Base-by-base conservation (phyloP, 139 green algal species). In the Volvox africanus region DNA sequence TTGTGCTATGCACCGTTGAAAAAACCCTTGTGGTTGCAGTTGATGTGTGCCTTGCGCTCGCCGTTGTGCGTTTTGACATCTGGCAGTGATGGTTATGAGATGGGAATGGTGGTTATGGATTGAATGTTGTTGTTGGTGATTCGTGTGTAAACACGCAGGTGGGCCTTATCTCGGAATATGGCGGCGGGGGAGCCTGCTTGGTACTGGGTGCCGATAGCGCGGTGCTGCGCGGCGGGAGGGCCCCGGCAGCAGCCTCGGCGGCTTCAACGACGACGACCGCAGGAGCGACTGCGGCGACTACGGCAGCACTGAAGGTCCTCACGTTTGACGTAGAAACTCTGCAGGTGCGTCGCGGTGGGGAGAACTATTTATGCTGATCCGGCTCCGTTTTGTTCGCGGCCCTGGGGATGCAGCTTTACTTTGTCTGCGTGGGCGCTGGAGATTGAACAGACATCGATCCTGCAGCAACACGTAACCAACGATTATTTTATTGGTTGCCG, bases 151-250 rank as follows among this genome's bases (percentile, higher is more conserved):
- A 78, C 96, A 9, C 26, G 78, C 6, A 81, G 75, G 75, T 81
- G 32, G 75, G 32, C 5, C 75, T 81, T 50, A 81, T 55, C 32
- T 55, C 75, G 3, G 75, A 81, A 30, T 81, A 81, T 35, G 30
- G 61, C 50, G 61, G 81, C 32, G 61, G 61, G 1, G 61, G 61
- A 2, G 30, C 36, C n/a, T 77, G 81, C 17, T 61, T 98, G 79
- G 92, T 98, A 84, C 93, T 98, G 62, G 95, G 93, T 5, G 94
- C 96, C 1, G 87, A 94, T 90, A 93, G 79, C 22, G 96, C 92
- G 22, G 80, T 86, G 33, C 90, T 98, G 92, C 77, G 75, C 21
- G 95, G 94, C 88, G 61, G 80, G 44, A 78, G 30, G 68, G 13
- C 21, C 24, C n/a, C 69, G 44, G 83, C 28, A 28, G 82, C 62